phyloP scores from a whole-genome alignment of 371 early-diverging fungal species.

The Mucor saturninus region DNA sequence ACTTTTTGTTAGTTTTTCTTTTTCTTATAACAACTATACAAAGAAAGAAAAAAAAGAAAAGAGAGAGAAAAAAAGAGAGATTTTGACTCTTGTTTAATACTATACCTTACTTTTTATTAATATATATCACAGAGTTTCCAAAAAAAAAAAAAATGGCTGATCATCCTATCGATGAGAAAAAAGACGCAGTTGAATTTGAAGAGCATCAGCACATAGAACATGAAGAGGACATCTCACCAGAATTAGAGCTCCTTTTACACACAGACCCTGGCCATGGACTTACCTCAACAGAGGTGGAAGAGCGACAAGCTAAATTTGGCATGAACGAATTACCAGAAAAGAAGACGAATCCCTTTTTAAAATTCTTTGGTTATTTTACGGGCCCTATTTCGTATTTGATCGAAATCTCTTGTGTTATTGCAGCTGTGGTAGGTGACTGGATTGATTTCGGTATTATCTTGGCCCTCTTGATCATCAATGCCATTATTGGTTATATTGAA shows the following conservation, averaged over 20 bases:
- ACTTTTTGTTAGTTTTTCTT: constrained; percentile 1
- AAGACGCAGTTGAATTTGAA: constrained; percentile 28
- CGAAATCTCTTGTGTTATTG: constrained; percentile 74
- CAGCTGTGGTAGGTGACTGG: constrained; percentile 69
- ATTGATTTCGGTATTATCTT: constrained; percentile 85
- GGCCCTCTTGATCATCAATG: constrained; percentile 81
- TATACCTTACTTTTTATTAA: constrained; percentile 4
- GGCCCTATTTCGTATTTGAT: constrained; percentile 87
- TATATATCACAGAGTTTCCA: neutral
- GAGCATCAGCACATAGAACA: constrained; percentile 39
- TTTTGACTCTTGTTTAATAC: neutral
- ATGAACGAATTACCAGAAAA: constrained; percentile 78
- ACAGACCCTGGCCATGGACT: constrained; percentile 69
- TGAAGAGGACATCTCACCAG: constrained; percentile 69
- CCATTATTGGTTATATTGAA: constrained; percentile 85
- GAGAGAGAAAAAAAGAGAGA: neutral
- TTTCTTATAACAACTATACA: neutral
- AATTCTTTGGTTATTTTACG: constrained; percentile 87
- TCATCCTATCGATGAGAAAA: constrained; percentile 21
- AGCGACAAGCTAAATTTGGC: constrained; percentile 65
- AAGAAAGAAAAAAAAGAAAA: neutral
- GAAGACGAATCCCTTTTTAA: constrained; percentile 80
- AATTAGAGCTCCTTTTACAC: constrained; percentile 69
- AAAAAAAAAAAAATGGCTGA: neutral
- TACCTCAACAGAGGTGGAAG: constrained; percentile 59